Percentiles rank a stretch among this genome's conserved stretches.
Conservation (phyloP, 352 stramenopile species). For the Pythium aphanidermatum region DNA sequence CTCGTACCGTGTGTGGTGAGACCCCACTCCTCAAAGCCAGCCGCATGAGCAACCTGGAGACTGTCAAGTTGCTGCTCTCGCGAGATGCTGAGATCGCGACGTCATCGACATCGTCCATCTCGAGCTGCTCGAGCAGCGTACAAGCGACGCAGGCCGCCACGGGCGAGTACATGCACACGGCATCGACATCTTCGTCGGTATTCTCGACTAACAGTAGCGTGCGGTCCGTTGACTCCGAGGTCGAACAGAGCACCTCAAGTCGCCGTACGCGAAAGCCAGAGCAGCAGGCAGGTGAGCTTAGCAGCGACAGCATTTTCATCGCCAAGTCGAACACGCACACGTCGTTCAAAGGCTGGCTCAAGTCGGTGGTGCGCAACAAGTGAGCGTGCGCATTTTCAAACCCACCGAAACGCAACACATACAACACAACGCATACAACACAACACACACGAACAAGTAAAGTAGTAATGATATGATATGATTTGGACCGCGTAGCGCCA, state of each 20-base stretch:
- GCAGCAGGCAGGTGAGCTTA: not conserved
- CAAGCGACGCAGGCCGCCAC: not conserved
- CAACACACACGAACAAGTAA: constrained; percentile 7
- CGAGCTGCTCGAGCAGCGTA: not conserved
- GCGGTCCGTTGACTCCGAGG: constrained; percentile 5
- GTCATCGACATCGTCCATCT: constrained; percentile 10
- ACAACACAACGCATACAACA: not conserved
- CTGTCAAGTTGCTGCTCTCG: constrained; percentile 62
- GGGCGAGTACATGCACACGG: constrained; percentile 9
- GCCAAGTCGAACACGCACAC: constrained; percentile 67
- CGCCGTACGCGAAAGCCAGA: not conserved
- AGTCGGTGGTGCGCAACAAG: constrained; percentile 57
- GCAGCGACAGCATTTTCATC: constrained; percentile 44
- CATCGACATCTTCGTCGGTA: constrained; percentile 17
- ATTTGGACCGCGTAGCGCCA: constrained; percentile 1
- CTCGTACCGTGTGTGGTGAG: constrained; percentile 51
- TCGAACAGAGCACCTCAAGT: not conserved
- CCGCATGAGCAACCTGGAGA: constrained; percentile 76
- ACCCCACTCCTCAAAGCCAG: constrained; percentile 74
- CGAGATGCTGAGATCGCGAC: constrained; percentile 30
- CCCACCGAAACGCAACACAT: not conserved
- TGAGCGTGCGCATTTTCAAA: constrained; percentile 5
- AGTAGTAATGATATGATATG: not conserved
- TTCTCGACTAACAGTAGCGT: constrained; percentile 18
- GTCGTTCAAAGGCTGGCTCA: constrained; percentile 63